Base-by-base conservation (phyloP, 2,329 filamentous ascomycete species). In the Claviceps purpurea region DNA sequence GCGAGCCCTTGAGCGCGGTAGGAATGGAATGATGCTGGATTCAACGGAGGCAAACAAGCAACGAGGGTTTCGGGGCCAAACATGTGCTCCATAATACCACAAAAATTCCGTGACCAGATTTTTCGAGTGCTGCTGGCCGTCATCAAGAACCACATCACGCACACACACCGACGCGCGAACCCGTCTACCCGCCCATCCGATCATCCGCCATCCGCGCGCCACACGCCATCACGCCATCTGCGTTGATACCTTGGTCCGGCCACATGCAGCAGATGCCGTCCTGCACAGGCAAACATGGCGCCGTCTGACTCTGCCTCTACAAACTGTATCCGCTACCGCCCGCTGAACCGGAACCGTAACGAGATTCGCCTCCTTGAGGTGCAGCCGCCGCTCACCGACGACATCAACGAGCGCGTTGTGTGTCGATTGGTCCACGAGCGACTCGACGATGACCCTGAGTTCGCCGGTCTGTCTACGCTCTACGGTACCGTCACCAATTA, bases 331-430 rank as follows among this genome's bases (percentile, higher is more conserved):
- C 54, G 56, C 46, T 57, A 53, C 54, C 52, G 52, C 24, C 52
- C 54, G 26, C 55, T 63, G 46, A 56, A 60, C 49, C 52, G 55
- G 43, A 55, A 57, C 20, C 56, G 54, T 47, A 58, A 54, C 52
- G 65, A 67, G 54, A 57, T 67, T 20, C 65, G 65, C 26, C 55
- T 68, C 50, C 56, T 68, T 10, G 65, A 68, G 56, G 56, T 68
- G 40, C 60, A 64, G 45, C 59, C 65, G 7, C 53, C 60, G 16
- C 52, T 57, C 13, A 56, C 52, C 26, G 57, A 55, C 55, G 56
- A 53, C 45, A 54, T 64, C 50, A 58, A 57, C 24, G 65, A 66
- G 24, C 57, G 58, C 8, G 53, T 68, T 42, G 59, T 61, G n/a
- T 67, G 64, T 50, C 66, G 66, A 14, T 56, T 68, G 26, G 56